Evolutionary conservation across 257 asterid genomes (phyloP).

Genomic region (Mitragyna speciosa): DNA sequence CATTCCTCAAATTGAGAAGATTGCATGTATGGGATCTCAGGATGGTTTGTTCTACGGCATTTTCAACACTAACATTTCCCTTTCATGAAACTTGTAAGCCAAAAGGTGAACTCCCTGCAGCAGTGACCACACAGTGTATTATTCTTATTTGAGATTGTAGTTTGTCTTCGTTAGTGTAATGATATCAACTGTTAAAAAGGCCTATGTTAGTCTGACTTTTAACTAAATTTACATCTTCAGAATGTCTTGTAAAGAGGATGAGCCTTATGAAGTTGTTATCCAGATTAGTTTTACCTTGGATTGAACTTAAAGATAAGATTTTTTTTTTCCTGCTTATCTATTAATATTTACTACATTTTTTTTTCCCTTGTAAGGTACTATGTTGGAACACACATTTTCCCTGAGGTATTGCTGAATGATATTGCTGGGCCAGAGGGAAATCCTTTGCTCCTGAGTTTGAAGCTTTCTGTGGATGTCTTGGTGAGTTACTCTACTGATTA

Average conservation of each 20-base stretch:
- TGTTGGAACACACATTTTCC: conserved; percentile 70
- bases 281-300: neutral
- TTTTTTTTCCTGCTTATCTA: neutral
- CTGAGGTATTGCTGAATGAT: conserved; percentile 91
- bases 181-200: no score
- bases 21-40: neutral
- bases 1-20: neutral
- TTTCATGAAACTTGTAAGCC: neutral
- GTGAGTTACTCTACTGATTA: conserved; percentile 47
- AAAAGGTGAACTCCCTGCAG: neutral
- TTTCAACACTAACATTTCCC: no score
- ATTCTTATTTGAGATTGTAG: no score
- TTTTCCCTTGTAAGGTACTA: conserved; percentile 56
- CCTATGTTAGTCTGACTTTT: no score
- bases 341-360: conserved; percentile 24
- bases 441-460: conserved; percentile 84
- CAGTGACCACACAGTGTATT: neutral
- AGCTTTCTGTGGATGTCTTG: conserved; percentile 96
- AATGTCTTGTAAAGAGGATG: neutral
- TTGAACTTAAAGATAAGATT: neutral
- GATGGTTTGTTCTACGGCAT: neutral
- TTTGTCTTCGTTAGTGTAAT: no score
- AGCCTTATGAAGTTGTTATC: no score
- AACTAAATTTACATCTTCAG: neutral
- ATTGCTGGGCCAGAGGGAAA: conserved; percentile 98